These are phyloP conservation scores for Mucor sp. DNA, from an alignment of 371 early-diverging fungal species.

Conservation along the genomic window DNA sequence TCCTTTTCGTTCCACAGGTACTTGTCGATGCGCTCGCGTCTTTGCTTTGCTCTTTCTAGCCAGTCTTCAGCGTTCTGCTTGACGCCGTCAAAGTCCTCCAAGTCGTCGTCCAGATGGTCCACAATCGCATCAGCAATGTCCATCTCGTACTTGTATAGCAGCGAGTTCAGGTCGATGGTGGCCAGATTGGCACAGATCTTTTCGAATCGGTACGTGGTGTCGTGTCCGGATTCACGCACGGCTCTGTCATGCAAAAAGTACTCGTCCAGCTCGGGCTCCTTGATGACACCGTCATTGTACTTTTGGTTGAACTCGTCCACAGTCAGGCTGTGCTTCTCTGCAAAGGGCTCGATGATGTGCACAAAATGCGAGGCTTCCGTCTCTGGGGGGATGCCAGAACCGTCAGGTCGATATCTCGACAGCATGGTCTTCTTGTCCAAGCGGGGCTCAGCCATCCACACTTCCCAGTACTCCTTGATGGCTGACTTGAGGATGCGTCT, in stretches of 20 bases:
- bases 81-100: constrained; percentile 49
- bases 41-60: constrained; percentile 56
- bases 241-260: constrained; percentile 98
- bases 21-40: constrained; percentile 61
- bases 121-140: constrained; percentile 83
- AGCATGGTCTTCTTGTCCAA: constrained; percentile 79
- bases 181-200: constrained; percentile 89
- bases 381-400: constrained; percentile 96
- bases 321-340: constrained; percentile 63
- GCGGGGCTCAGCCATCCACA: constrained; percentile 89
- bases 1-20: constrained; percentile 71
- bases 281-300: constrained; percentile 69
- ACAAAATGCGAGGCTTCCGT: constrained; percentile 95
- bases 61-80: constrained; percentile 52
- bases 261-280: constrained; percentile 85
- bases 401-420: constrained; percentile 84
- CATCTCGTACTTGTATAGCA: constrained; percentile 93
- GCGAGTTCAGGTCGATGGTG: constrained; percentile 89
- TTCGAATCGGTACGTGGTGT: constrained; percentile 95
- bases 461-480: constrained; percentile 89
- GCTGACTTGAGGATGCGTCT: constrained; percentile 74
- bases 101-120: constrained; percentile 60
- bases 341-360: constrained; percentile 87
- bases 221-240: constrained; percentile 96
- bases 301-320: constrained; percentile 71